Conservation (phyloP, 805 yeast genomes). For the Ascoidea rubescens region DNA sequence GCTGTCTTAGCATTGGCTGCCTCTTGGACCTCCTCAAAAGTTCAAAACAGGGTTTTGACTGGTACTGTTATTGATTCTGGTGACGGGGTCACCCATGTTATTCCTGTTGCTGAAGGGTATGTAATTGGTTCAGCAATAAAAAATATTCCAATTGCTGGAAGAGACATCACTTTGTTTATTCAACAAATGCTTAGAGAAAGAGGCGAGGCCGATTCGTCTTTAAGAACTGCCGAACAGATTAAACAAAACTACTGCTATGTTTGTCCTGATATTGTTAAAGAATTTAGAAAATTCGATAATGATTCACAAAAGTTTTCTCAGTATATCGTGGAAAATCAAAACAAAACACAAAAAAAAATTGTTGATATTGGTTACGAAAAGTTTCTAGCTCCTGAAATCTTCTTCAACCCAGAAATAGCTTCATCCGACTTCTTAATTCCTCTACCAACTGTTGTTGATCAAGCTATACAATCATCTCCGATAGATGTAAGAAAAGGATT, state of each 20-base stretch:
- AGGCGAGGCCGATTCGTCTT: slow-evolving; percentile 87
- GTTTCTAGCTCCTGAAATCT: slow-evolving; percentile 97
- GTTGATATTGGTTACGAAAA: slow-evolving; percentile 97
- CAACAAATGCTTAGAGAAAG: slow-evolving; percentile 92
- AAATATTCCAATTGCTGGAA: slow-evolving; percentile 96
- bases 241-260: slow-evolving; percentile 96
- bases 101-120: slow-evolving; percentile 98
- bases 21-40: slow-evolving; percentile 96
- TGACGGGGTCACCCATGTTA: slow-evolving; percentile 98
- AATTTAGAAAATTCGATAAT: slow-evolving; percentile 86
- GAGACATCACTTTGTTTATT: slow-evolving; percentile 90
- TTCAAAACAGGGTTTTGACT: slow-evolving; percentile 85
- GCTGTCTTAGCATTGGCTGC: slow-evolving; percentile 98
- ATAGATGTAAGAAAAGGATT: slow-evolving; percentile 96
- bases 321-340: slow-evolving; percentile 72
- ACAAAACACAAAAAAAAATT: slow-evolving; percentile 42
- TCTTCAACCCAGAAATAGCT: slow-evolving; percentile 95
- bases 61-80: slow-evolving; percentile 98
- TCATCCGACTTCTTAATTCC: slow-evolving; percentile 93
- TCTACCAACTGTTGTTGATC: slow-evolving; percentile 89
- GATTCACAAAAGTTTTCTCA: slow-evolving; percentile 91
- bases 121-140: slow-evolving; percentile 96
- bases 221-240: slow-evolving; percentile 92
- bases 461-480: slow-evolving; percentile 88
- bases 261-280: slow-evolving; percentile 94